Evolutionary conservation across 1,284 basidiomycete genomes (phyloP), one percentile per base, ranked within the genome.

Genomic region (Apiotrichum veenhuisii): DNA sequence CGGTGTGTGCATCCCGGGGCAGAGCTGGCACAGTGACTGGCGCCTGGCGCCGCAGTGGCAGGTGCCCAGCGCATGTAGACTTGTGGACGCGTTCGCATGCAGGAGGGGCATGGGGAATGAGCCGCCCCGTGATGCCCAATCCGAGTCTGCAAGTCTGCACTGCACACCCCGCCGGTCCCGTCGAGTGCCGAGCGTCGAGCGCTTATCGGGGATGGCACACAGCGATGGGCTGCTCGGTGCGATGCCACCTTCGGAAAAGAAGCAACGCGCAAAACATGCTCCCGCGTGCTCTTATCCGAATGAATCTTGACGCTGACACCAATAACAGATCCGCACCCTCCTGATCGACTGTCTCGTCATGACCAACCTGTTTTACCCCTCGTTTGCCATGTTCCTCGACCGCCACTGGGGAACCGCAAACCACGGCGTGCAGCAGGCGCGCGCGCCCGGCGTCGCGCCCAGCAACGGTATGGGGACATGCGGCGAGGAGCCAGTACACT

Each of bases 331-430:
- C 54, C 86, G 92, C 52, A 88, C 96, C 36, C 87, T 98, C 67
- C 83, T 98, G 61, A 87, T 96, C 58, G 95, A 91, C 55, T 88
- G 89, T 58, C 83, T 97, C 59, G 90, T 98, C 69, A 97, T 98
- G 79, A 95, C 93, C 46, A 92, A 90, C 41, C 85, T 98, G 50
- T 90, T 95, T 73, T 97, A 93, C 68, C 92, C 92, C 5, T 90
- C 91, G 12, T 83, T 96, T 47, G 86, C 89, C 45, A 82, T 91
- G 51, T 93, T 92, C 73, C 84, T 87, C 30, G 82, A 58, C 77
- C 83, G 65, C 25, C 46, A 48, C 15, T 48, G 3, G 3, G 22
- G 33, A 4, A 18, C 18, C 5, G 34, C 46, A 18, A 23, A 23
- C 9, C 15, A 12, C 5, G 46, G 30, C 34, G 46, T 36, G 22